Evolutionary conservation across 2,329 filamentous ascomycete species (phyloP).

Genomic region (Claviceps lovelessii): DNA sequence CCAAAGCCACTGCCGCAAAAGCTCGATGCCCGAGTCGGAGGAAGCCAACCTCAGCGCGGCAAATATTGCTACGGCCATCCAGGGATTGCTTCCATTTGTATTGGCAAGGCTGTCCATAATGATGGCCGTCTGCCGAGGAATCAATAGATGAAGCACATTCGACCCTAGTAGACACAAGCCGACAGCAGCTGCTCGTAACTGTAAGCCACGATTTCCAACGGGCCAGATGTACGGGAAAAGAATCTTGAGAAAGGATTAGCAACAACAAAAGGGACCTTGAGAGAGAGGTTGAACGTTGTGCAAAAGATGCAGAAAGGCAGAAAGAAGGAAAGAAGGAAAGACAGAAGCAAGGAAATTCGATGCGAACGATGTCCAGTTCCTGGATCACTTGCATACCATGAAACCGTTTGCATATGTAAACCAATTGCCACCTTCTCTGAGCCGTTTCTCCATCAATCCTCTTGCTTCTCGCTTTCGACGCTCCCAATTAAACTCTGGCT

Average conservation of each 20-base stretch:
- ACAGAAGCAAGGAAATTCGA: too few species aligned
- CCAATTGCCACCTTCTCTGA: slow-evolving; percentile 66
- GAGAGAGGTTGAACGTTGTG: too few species aligned
- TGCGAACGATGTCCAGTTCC: neutral
- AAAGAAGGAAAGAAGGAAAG: too few species aligned
- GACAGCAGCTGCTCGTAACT: slow-evolving; percentile 53
- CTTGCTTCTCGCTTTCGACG: slow-evolving; percentile 36
- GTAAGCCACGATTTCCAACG: slow-evolving; percentile 47
- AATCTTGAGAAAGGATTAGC: slow-evolving; percentile 30
- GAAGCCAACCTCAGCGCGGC: slow-evolving; percentile 35
- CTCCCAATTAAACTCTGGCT: slow-evolving; percentile 40
- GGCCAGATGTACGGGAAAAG: slow-evolving; percentile 74
- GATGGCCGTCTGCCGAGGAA: slow-evolving; percentile 69
- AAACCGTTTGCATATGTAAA: slow-evolving; percentile 64
- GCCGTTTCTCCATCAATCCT: slow-evolving; percentile 49
- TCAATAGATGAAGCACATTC: slow-evolving; percentile 60
- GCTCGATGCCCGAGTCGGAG: slow-evolving; percentile 39
- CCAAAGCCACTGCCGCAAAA: slow-evolving; percentile 42
- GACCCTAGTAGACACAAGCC: slow-evolving; percentile 52
- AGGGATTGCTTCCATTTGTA: slow-evolving; percentile 30
- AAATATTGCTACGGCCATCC: slow-evolving; percentile 38
- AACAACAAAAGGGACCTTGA: neutral
- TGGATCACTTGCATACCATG: slow-evolving; percentile 25
- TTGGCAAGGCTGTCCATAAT: slow-evolving; percentile 51
- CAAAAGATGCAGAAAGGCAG: too few species aligned